A percentile compares a stretch with the other conserved stretches of the same genome.
These are phyloP conservation scores for Saccharomyces paradoxus DNA, from an alignment of 805 yeast species.

Conservation along the genomic window DNA sequence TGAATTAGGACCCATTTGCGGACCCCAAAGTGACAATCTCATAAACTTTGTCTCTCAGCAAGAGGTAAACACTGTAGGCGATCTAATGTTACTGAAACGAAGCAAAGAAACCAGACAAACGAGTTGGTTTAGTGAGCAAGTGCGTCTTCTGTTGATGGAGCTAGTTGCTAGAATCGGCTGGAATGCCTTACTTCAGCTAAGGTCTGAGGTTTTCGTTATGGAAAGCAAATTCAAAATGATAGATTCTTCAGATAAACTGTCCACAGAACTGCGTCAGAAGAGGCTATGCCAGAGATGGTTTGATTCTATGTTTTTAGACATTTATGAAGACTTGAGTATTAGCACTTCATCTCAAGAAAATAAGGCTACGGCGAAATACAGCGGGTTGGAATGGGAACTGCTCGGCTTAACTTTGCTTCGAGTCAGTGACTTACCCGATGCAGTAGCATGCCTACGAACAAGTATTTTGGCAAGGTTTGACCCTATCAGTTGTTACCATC, in stretches of 20 bases:
- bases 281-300: constrained; percentile 30
- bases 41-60: constrained; percentile 26
- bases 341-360: constrained; percentile 24
- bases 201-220: constrained; percentile 75
- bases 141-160: constrained; percentile 63
- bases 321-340: constrained; percentile 31
- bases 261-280: constrained; percentile 17
- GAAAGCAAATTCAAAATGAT: constrained; percentile 45
- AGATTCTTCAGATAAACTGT: constrained; percentile 9
- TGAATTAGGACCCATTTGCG: constrained; percentile 27
- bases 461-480: constrained; percentile 52
- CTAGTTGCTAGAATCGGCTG: constrained; percentile 70
- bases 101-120: constrained; percentile 23
- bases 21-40: constrained; percentile 25
- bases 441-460: constrained; percentile 46
- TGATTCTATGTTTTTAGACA: constrained; percentile 27
- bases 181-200: constrained; percentile 60
- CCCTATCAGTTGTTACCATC: constrained; percentile 44
- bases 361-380: constrained; percentile 35
- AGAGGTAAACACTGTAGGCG: constrained; percentile 23
- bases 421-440: constrained; percentile 40
- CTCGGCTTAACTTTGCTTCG: constrained; percentile 49
- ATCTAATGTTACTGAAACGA: constrained; percentile 20
- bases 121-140: constrained; percentile 30
- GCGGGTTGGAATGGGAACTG: constrained; percentile 69